These are phyloP conservation scores for Mycena crocata DNA, from an alignment of 768 basidiomycete species.

Conservation along the genomic window DNA sequence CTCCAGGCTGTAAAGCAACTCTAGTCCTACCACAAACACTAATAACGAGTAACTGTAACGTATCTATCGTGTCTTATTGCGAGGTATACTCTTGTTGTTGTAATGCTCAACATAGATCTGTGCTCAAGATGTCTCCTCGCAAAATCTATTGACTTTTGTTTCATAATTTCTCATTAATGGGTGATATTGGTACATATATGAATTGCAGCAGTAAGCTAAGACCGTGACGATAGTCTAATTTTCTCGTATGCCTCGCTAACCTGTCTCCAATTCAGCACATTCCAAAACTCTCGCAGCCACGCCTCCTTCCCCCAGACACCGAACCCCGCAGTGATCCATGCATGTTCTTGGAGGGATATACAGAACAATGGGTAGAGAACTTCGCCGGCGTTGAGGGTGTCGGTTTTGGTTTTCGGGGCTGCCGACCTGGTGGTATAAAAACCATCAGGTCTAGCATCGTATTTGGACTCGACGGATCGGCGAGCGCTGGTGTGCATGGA, in stretches of 20 bases:
- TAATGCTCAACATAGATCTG: slow-evolving; percentile 16
- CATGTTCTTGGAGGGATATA: slow-evolving; percentile 84
- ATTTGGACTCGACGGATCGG: neutral
- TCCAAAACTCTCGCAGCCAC: slow-evolving; percentile 89
- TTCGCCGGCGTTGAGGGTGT: slow-evolving; percentile 57
- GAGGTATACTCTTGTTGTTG: slow-evolving; percentile 23
- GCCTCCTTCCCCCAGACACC: slow-evolving; percentile 93
- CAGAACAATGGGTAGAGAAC: slow-evolving; percentile 81
- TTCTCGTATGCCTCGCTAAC: slow-evolving; percentile 56
- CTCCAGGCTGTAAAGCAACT: slow-evolving; percentile 79
- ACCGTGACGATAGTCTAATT: neutral
- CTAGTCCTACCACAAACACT: slow-evolving; percentile 30
- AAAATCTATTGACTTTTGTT: no score
- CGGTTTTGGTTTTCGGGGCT: slow-evolving; percentile 34
- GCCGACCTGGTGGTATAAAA: slow-evolving; percentile 9
- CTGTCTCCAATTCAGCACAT: slow-evolving; percentile 81
- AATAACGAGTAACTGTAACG: slow-evolving; percentile 25
- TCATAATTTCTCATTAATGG: neutral
- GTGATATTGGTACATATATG: neutral
- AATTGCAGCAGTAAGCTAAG: no score
- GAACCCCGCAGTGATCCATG: slow-evolving; percentile 86
- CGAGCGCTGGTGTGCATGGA: slow-evolving; percentile 30
- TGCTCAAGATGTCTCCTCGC: neutral
- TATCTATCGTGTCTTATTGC: slow-evolving; percentile 23
- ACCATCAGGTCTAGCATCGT: neutral